These are phyloP conservation scores for Zymoseptoria tritici DNA, from an alignment of 2,329 filamentous ascomycete species.

Conservation along the genomic window DNA sequence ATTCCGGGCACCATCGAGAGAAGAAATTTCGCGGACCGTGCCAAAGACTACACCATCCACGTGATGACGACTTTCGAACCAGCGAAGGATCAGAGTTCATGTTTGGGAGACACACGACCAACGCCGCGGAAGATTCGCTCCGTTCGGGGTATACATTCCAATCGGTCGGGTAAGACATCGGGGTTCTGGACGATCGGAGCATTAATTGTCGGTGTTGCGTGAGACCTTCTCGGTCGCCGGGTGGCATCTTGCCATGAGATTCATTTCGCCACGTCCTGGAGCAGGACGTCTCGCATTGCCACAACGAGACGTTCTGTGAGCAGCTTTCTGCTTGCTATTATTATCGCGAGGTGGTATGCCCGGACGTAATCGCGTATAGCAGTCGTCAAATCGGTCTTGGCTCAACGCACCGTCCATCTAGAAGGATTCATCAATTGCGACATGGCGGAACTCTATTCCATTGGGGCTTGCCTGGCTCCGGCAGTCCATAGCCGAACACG, in stretches of 20 bases:
- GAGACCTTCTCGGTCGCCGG: neutral
- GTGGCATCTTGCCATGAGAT: neutral
- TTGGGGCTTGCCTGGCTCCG: neutral
- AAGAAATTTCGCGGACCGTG: neutral
- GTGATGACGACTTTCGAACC: neutral
- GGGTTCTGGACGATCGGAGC: neutral
- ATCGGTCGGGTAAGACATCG: neutral
- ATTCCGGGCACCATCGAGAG: neutral
- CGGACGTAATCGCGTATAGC: neutral
- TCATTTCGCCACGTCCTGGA: neutral
- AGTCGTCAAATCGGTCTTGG: neutral
- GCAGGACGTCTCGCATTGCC: neutral
- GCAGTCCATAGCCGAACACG: neutral
- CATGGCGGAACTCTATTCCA: neutral
- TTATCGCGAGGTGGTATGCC: neutral
- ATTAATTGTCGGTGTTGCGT: neutral
- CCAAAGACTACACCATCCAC: neutral
- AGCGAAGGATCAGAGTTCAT: too few relatives aligned
- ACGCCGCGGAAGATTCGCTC: neutral
- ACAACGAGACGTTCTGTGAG: neutral
- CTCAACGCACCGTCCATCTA: neutral
- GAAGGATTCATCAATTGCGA: neutral
- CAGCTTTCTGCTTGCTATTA: neutral
- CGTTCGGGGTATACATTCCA: neutral
- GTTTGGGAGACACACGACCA: too few relatives aligned